Evolutionary conservation across 257 asterid genomes (phyloP).

Genomic region (Fraxinus anomala): DNA sequence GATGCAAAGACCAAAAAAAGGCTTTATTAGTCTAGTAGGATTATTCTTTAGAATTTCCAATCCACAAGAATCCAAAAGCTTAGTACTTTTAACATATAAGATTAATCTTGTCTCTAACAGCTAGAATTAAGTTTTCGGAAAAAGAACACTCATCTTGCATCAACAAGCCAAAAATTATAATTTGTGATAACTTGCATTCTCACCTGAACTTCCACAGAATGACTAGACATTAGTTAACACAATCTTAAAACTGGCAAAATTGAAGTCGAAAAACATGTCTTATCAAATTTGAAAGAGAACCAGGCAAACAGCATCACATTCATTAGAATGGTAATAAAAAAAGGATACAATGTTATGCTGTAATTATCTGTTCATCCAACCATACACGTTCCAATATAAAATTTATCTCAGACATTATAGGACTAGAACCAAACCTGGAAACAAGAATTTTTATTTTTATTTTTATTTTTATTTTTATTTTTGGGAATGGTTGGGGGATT

Average conservation of each 20-base stretch:
- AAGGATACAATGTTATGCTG: neutral
- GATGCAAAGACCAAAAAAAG: neutral
- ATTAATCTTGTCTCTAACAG: neutral
- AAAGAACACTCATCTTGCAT: neutral
- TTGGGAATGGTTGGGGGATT: neutral
- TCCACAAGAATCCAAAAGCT: neutral
- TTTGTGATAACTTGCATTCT: slow-evolving; percentile 2
- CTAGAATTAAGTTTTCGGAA: neutral
- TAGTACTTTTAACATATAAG: neutral
- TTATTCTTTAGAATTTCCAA: neutral
- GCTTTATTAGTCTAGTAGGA: neutral
- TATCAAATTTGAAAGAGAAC: slow-evolving; percentile 2
- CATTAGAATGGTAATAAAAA: neutral
- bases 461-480: neutral
- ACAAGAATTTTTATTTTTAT: neutral
- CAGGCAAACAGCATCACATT: neutral
- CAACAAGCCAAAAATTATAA: neutral
- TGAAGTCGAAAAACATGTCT: slow-evolving; percentile 7
- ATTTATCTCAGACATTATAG: neutral
- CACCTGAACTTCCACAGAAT: neutral
- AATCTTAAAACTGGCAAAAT: neutral
- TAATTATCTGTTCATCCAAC: neutral
- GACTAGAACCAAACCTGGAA: neutral
- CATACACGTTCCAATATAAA: neutral
- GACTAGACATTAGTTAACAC: neutral